Conservation (phyloP, 805 yeast species). For the Yarrowia osloensis region DNA sequence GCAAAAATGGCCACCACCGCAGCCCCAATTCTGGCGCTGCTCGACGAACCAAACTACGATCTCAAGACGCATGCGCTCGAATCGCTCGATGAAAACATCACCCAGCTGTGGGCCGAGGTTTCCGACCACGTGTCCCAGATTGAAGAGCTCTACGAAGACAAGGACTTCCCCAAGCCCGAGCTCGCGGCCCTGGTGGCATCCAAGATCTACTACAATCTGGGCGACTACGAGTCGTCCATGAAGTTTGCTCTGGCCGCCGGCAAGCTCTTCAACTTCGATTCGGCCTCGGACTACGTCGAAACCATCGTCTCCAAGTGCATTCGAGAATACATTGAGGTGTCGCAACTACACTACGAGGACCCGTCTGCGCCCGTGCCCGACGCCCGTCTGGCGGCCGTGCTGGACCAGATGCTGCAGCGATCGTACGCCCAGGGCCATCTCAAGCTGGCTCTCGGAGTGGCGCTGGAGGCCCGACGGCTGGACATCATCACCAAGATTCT, state of each 20-base stretch:
- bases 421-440: conserved; percentile 72
- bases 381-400: conserved; percentile 63
- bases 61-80: conserved; percentile 83
- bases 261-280: conserved; percentile 70
- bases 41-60: conserved; percentile 75
- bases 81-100: conserved; percentile 78
- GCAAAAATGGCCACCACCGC: conserved; percentile 70
- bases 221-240: conserved; percentile 90
- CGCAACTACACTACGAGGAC: conserved; percentile 53
- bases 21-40: conserved; percentile 85
- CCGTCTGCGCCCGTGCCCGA: conserved; percentile 45
- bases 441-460: conserved; percentile 83
- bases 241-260: conserved; percentile 86
- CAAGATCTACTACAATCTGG: conserved; percentile 86
- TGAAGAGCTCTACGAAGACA: conserved; percentile 89
- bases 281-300: conserved; percentile 82
- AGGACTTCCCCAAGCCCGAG: conserved; percentile 67
- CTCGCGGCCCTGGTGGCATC: conserved; percentile 92
- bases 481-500: conserved; percentile 63
- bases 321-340: conserved; percentile 69
- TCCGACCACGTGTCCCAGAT: conserved; percentile 86
- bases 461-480: conserved; percentile 82
- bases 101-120: conserved; percentile 95
- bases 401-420: conserved; percentile 82
- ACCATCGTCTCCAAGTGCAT: conserved; percentile 93